These are phyloP conservation scores for Sphagnum magellanicum DNA, from an alignment of 228 moss, liverwort and hornwort genomes.

Conservation along the genomic window DNA sequence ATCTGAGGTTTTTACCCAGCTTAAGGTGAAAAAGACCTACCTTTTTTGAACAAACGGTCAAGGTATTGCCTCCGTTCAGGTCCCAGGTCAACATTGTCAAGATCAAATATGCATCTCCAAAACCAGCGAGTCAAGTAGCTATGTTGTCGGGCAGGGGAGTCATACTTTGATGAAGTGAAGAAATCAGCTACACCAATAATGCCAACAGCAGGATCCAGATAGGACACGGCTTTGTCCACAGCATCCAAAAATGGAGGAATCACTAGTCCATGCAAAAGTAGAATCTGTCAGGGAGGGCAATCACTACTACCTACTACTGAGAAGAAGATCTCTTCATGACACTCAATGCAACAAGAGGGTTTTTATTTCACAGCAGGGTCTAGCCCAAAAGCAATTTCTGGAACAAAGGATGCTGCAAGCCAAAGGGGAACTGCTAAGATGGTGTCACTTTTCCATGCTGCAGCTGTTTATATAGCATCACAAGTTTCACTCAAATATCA, in stretches of 20 bases:
- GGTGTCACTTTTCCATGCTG: no score
- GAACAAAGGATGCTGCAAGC: no score
- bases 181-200: conserved; percentile 79
- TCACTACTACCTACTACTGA: neutral
- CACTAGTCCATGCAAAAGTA: conserved; percentile 42
- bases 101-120: conserved; percentile 82
- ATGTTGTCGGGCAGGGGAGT: conserved; percentile 72
- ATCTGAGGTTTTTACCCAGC: neutral
- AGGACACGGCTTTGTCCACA: conserved; percentile 69
- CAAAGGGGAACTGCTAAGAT: no score
- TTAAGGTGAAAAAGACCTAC: conserved; percentile 12
- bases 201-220: conserved; percentile 56
- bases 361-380: no score
- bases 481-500: no score
- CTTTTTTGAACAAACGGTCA: conserved; percentile 60
- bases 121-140: conserved; percentile 87
- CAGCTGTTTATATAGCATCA: no score
- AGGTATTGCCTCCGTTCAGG: conserved; percentile 78
- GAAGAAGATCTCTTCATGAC: neutral
- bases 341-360: no score
- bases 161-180: conserved; percentile 73
- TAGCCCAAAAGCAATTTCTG: no score
- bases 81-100: conserved; percentile 79
- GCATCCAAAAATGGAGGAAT: conserved; percentile 81
- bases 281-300: neutral